Evolutionary conservation across 352 stramenopile species (phyloP), one percentile per base, ranked within the genome.

Genomic region (Pythium diclinum): DNA sequence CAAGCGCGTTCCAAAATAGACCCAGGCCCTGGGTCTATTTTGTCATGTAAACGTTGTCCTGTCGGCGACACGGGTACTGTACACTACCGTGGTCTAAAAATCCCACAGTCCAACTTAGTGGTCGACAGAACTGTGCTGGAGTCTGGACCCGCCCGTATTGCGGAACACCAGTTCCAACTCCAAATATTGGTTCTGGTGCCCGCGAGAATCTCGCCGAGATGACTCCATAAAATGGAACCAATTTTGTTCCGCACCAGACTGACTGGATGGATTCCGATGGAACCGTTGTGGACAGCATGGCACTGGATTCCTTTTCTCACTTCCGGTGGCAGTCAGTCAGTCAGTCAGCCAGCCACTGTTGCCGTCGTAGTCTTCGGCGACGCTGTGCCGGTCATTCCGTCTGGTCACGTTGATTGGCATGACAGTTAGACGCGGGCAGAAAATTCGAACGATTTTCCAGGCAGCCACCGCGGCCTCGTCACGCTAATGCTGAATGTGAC

Each of bases 401-500:
- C 16, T 42, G 9, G 10, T 17, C 36, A 14, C 36, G 36, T 17
- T 42, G 36, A 42, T 42, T 42, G 36, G 36, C 36, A 42, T 42
- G 36, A 13, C 36, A 42, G 13, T 42, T 42, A 42, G 36, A 42
- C 36, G 33, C 33, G 33, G 33, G 33, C 34, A 19, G 21, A 40
- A 53, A 66, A 59, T 38, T 56, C 62, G 49, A 68, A 68, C 32
- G 36, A 59, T 44, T 42, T 33, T 28, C 30, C 44, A 56, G 10
- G 40, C 56, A 54, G 42, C 25, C 32, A 42, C 56, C 28, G 32
- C 19, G 11, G 47, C 58, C 52, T 46, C 58, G 59, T 65, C 49
- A 65, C 59, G 44, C n/a, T 52, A 42, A 42, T 25, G 56, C 58
- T 19, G 58, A 58, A 23, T 59, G 48, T 69, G 63, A 69, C 63